These are phyloP conservation scores for Candida coquimbonensis DNA, from an alignment of 805 yeast species.

Conservation along the genomic window DNA sequence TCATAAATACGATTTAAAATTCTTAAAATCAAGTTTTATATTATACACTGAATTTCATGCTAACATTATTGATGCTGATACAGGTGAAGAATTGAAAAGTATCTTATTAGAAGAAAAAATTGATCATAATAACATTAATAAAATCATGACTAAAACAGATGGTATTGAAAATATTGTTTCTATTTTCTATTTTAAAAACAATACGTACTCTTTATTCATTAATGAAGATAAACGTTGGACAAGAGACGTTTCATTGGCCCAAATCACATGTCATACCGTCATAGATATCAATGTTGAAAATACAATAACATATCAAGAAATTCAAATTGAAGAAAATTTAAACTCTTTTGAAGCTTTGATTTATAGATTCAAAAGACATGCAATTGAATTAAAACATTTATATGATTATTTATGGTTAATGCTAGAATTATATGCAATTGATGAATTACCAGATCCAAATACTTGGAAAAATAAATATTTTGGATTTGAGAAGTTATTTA, in stretches of 20 bases:
- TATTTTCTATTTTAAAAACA: constrained; percentile 9
- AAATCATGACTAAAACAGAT: constrained; percentile 1
- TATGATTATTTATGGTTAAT: constrained; percentile 9
- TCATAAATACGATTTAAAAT: constrained; percentile 16
- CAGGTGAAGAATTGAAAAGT: constrained; percentile 19
- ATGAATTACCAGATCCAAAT: constrained; percentile 5
- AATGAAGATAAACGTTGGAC: constrained; percentile 28
- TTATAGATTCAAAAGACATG: constrained; percentile 26
- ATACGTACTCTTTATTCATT: constrained; percentile 5
- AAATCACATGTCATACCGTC: constrained; percentile 29
- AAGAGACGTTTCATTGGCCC: constrained; percentile 36
- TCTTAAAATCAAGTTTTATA: constrained; percentile 13
- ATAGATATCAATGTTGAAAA: constrained; percentile 20
- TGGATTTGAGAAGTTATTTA: constrained; percentile 39
- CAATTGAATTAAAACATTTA: constrained; percentile 9
- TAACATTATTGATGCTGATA: constrained; percentile 19
- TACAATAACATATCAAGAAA: constrained; percentile 22
- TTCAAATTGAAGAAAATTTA: constrained; percentile 25
- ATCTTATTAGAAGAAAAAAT: constrained; percentile 11
- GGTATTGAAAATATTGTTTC: constrained; percentile 13
- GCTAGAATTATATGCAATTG: constrained; percentile 7
- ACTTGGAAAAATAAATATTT: constrained; percentile 25
- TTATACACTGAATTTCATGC: constrained; percentile 17
- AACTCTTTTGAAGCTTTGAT: constrained; percentile 26
- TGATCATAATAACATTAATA: not conserved